These are phyloP conservation scores for Wickerhamomyces sp. DNA, from an alignment of 1,139 yeast genomes.

Conservation along the genomic window DNA sequence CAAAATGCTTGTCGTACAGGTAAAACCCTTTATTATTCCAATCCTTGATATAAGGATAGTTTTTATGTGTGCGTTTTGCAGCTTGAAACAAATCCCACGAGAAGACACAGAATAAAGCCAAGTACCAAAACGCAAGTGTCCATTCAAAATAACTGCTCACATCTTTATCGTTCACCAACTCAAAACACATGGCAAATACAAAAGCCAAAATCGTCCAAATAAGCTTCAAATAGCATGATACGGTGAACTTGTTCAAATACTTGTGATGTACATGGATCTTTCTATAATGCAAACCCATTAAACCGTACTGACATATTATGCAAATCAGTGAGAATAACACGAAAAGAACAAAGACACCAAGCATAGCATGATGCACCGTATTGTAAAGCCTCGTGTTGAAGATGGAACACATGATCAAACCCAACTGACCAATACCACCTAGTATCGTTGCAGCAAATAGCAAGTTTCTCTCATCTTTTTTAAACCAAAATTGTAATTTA, in stretches of 20 bases:
- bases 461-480: slow-evolving; percentile 30
- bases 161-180: slow-evolving; percentile 37
- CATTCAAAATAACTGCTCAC: slow-evolving; percentile 70
- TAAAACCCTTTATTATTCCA: slow-evolving; percentile 20
- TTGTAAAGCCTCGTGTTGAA: slow-evolving; percentile 62
- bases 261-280: slow-evolving; percentile 22
- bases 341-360: slow-evolving; percentile 67
- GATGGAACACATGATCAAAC: slow-evolving; percentile 69
- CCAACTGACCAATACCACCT: slow-evolving; percentile 67
- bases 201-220: slow-evolving; percentile 69
- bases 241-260: slow-evolving; percentile 37
- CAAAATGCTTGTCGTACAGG: slow-evolving; percentile 17
- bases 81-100: slow-evolving; percentile 70
- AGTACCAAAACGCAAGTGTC: slow-evolving; percentile 80
- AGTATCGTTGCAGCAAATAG: slow-evolving; percentile 28
- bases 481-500: slow-evolving; percentile 32
- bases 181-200: slow-evolving; percentile 67
- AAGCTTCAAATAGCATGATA: slow-evolving; percentile 49
- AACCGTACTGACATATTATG: slow-evolving; percentile 53
- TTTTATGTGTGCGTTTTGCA: slow-evolving; percentile 28
- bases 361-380: slow-evolving; percentile 63
- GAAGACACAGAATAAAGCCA: slow-evolving; percentile 60
- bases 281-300: slow-evolving; percentile 53
- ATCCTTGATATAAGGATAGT: slow-evolving; percentile 18
- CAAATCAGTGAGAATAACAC: slow-evolving; percentile 60